These are phyloP conservation scores for Glycyrrhiza uralensis DNA, from an alignment of 306 rosid species.

Conservation along the genomic window DNA sequence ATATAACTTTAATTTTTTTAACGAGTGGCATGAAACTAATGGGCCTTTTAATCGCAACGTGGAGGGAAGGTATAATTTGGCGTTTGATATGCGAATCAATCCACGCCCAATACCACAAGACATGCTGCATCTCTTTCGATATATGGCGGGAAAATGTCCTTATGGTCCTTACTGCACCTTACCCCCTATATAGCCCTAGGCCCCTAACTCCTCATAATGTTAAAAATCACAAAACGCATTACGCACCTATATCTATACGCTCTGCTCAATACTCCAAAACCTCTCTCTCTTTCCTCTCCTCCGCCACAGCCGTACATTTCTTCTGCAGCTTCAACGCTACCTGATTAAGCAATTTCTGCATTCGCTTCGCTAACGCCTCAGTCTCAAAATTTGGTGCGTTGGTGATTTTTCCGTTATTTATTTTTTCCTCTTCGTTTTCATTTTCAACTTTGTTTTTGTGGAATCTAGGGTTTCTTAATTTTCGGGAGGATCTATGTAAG, in stretches of 20 bases:
- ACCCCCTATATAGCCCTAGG: constrained; percentile 18
- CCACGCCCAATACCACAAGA: not conserved
- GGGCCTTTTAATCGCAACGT: not conserved
- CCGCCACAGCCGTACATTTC: not conserved
- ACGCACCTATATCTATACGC: not conserved
- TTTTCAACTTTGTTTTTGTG: not conserved
- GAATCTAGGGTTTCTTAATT: constrained; percentile 54
- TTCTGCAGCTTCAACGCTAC: not conserved
- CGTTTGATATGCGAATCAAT: constrained; percentile 2
- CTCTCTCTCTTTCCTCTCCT: not conserved
- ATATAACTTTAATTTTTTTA: no score
- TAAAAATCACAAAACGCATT: constrained; percentile 2
- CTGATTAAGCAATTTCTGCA: not conserved
- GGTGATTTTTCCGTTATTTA: not conserved
- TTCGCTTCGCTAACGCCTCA: not conserved
- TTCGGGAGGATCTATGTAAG: not conserved
- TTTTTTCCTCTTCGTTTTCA: not conserved
- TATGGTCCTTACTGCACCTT: constrained; percentile 28
- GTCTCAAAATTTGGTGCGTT: constrained; percentile 18
- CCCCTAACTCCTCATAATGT: not conserved
- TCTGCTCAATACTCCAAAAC: not conserved
- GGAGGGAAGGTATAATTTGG: constrained; percentile 5
- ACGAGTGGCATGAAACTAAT: no score
- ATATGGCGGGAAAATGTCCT: constrained; percentile 46
- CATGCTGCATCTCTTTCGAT: not conserved